Conservation (phyloP, 2,329 filamentous ascomycete species). For the Mycosphaerella sp. region DNA sequence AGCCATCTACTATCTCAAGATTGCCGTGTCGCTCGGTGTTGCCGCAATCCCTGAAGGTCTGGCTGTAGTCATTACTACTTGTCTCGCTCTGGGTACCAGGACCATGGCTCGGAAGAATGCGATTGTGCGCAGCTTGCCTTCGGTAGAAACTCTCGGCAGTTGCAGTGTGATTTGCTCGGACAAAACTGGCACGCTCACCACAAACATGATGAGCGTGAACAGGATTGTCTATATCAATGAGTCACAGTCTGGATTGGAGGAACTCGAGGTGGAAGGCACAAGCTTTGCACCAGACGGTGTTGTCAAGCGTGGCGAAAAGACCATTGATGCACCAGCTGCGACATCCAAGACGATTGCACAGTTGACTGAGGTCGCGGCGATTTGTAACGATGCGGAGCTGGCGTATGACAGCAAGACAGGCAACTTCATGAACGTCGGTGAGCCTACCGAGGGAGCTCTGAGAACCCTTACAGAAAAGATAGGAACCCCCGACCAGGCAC, state of each 20-base stretch:
- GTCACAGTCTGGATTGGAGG: constrained; percentile 66
- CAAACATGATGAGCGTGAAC: constrained; percentile 98
- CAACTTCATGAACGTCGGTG: constrained; percentile 75
- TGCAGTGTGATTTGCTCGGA: constrained; percentile 99
- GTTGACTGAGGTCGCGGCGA: constrained; percentile 61
- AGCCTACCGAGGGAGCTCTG: constrained; percentile 91
- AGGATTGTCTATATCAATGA: constrained; percentile 80
- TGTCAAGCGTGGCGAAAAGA: constrained; percentile 60
- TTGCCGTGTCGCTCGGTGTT: constrained; percentile 94
- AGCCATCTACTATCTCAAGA: constrained; percentile 99
- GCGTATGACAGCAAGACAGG: constrained; percentile 71
- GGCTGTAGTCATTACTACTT: constrained; percentile 98
- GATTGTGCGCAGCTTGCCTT: constrained; percentile 90
- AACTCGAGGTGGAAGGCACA: constrained; percentile 84
- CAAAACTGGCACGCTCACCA: constrained; percentile 96
- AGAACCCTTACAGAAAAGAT: constrained; percentile 91
- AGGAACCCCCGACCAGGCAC: constrained; percentile 64
- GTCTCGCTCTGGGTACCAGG: constrained; percentile 86
- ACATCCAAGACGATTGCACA: constrained; percentile 72
- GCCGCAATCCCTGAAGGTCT: constrained; percentile 96
- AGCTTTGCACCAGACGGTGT: constrained; percentile 81
- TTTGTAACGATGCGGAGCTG: constrained; percentile 85
- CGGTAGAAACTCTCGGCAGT: constrained; percentile 94
- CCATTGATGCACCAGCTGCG: constrained; percentile 60
- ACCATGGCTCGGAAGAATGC: constrained; percentile 99